Evolutionary conservation across 2,329 filamentous ascomycete genomes (phyloP).

Genomic region (Botrytis pseudocinerea): DNA sequence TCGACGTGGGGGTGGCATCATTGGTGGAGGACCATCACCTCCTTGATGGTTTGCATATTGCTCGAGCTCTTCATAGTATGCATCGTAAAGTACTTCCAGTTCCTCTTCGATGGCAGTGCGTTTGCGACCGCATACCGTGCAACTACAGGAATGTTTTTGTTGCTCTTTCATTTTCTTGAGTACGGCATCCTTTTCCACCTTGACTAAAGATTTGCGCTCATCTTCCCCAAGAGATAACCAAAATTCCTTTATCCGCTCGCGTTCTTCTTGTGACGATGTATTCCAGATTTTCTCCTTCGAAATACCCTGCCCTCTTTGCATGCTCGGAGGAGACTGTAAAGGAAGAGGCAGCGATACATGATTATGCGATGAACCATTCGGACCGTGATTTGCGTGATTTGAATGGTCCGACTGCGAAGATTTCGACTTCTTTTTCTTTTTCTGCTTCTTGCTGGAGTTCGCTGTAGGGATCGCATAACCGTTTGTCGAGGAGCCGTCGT

Average conservation of each 20-base stretch:
- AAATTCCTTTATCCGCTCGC: constrained; percentile 96
- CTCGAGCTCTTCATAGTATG: constrained; percentile 97
- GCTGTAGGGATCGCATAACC: constrained; percentile 36
- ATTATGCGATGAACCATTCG: constrained; percentile 37
- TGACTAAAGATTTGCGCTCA: constrained; percentile 90
- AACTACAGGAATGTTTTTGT: constrained; percentile 98
- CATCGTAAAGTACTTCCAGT: constrained; percentile 94
- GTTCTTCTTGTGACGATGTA: constrained; percentile 88
- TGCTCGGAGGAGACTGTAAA: constrained; percentile 43
- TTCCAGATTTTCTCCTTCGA: constrained; percentile 90
- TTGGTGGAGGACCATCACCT: constrained; percentile 66
- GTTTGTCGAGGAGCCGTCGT: constrained; percentile 39
- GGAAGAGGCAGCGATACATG: constrained; percentile 40
- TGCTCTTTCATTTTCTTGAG: constrained; percentile 99
- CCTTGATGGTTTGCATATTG: constrained; percentile 90
- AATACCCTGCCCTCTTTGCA: constrained; percentile 43
- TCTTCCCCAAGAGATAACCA: constrained; percentile 94
- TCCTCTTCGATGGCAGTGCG: constrained; percentile 97
- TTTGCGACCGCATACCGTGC: constrained; percentile 94
- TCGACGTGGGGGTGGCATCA: constrained; percentile 67
- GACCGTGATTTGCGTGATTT: constrained; percentile 28
- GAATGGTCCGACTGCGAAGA: constrained; percentile 31
- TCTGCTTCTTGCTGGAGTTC: constrained; percentile 41
- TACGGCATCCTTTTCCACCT: constrained; percentile 98
- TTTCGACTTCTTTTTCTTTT: constrained; percentile 46